Percentiles rank a stretch among this genome's conserved stretches.
Evolutionary conservation across 352 stramenopile genomes (phyloP).

Genomic region (Phytophthora pseudosyringae): DNA sequence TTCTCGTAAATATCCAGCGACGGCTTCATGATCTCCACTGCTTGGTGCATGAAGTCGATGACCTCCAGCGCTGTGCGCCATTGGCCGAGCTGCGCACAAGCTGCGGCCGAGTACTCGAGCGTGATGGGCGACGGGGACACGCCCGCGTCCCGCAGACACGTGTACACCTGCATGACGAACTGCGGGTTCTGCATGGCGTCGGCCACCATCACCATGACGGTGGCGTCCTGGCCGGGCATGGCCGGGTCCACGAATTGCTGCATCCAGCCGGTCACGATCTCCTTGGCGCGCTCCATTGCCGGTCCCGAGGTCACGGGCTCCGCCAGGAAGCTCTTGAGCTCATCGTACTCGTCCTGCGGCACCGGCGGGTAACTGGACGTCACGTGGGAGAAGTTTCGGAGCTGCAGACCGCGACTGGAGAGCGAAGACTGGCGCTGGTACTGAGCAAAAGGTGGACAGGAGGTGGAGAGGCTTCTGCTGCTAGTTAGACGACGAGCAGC

Average conservation of each 20-base stretch:
- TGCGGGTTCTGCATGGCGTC: constrained; percentile 58
- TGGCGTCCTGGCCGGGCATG: constrained; percentile 77
- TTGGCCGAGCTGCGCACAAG: constrained; percentile 62
- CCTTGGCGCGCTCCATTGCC: constrained; percentile 36
- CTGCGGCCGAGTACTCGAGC: constrained; percentile 65
- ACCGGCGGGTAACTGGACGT: constrained; percentile 28
- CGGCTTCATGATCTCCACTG: constrained; percentile 73
- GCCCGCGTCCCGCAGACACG: constrained; percentile 51
- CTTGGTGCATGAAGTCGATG: constrained; percentile 73
- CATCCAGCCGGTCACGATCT: constrained; percentile 62
- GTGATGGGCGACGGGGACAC: constrained; percentile 74
- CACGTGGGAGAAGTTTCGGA: constrained; percentile 27
- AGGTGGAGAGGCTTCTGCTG: constrained; percentile 12
- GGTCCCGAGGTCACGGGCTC: constrained; percentile 46
- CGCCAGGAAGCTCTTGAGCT: constrained; percentile 70
- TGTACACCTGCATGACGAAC: constrained; percentile 72
- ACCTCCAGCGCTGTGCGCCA: constrained; percentile 64
- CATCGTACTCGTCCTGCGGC: constrained; percentile 55
- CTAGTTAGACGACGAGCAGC: constrained; percentile 10
- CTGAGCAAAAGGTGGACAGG: constrained; percentile 3
- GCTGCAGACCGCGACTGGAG: constrained; percentile 13
- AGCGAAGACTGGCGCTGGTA: background rate
- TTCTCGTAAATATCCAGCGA: constrained; percentile 78
- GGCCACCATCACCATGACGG: constrained; percentile 82
- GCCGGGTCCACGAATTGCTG: constrained; percentile 60